Base-by-base conservation (phyloP, 2,329 filamentous ascomycete species). In the Berkeleyomyces basicola region DNA sequence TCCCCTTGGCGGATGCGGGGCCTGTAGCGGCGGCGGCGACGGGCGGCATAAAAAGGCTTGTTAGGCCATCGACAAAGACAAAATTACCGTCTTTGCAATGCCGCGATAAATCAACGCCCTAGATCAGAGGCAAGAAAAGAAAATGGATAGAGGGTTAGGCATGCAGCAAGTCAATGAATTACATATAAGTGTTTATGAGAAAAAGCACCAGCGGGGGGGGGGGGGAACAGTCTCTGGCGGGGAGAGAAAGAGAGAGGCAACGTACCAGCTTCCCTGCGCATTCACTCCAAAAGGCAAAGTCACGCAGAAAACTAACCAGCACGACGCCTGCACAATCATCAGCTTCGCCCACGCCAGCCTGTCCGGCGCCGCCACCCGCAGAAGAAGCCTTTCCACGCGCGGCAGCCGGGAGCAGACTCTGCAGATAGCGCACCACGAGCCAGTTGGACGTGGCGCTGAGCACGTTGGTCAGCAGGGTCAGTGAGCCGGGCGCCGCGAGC, bases 261-360 rank as follows among this genome's bases (percentile, higher is more conserved):
- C 68, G 65, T 61, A 88, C 86, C 69, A 90, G 72, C 72, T 85
- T 85, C 61, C 82, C 79, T 1, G 79, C 80, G 59, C 88, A 85
- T 2, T 85, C 81, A 66, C 77, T 83, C 90, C 90, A 96, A 70
- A 95, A 95, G 1, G 80, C 76, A 66, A 80, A 81, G 68, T 92
- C 86, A 65, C 88, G 80, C 73, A 95, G 75, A 73, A 93, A 96
- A 74, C 88, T 95, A 64, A 93, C 83, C 2, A 96, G 77, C 2
- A 96, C 77, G 0, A 96, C 80, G 59, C 76, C 79, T 36, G 72
- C 73, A 51, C 74, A 73, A 9, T 70, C 70, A 11, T 67, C 67
- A 14, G 46, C 63, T 37, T 40, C 16, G 9, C 58, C n/a, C 36
- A 23, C 49, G 67, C 59, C 59, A 58, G 16, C 65, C 64, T 64